Evolutionary conservation across 306 rosid species (phyloP).

Genomic region (Morella rubra): DNA sequence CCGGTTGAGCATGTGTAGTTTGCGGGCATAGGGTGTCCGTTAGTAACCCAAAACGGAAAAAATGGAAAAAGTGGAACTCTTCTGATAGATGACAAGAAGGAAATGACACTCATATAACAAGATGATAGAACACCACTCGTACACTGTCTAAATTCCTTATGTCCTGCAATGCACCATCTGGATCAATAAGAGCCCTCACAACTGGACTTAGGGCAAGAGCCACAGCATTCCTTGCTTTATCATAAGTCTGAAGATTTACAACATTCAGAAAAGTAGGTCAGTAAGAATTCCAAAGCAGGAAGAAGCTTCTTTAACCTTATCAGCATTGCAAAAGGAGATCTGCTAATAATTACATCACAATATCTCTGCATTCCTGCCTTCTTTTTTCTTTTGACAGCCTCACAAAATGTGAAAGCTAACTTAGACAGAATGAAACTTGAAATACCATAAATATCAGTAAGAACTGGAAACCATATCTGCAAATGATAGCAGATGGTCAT

Average conservation of each 20-base stretch:
- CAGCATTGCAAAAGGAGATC: not conserved
- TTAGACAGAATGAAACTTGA: not conserved
- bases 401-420: not conserved
- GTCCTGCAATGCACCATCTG: constrained; percentile 92
- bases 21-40: not conserved
- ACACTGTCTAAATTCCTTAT: constrained; percentile 86
- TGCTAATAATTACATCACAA: not conserved
- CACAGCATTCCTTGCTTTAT: constrained; percentile 95
- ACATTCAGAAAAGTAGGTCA: constrained; percentile 11
- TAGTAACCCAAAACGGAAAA: not conserved
- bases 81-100: constrained; percentile 1
- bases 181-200: constrained; percentile 91
- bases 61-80: not conserved
- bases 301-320: constrained; percentile 7
- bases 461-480: not conserved
- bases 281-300: constrained; percentile 8
- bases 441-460: not conserved
- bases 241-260: constrained; percentile 68
- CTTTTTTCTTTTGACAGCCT: not conserved
- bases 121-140: constrained; percentile 39
- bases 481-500: constrained; percentile 14
- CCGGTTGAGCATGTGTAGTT: not conserved
- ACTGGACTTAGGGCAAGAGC: constrained; percentile 98
- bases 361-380: not conserved
- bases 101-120: constrained; percentile 19